Percentiles rank a stretch among this genome's conserved stretches.
These are phyloP conservation scores for Cordyceps fumosorosea DNA, from an alignment of 2,329 filamentous ascomycete species.

Conservation along the genomic window DNA sequence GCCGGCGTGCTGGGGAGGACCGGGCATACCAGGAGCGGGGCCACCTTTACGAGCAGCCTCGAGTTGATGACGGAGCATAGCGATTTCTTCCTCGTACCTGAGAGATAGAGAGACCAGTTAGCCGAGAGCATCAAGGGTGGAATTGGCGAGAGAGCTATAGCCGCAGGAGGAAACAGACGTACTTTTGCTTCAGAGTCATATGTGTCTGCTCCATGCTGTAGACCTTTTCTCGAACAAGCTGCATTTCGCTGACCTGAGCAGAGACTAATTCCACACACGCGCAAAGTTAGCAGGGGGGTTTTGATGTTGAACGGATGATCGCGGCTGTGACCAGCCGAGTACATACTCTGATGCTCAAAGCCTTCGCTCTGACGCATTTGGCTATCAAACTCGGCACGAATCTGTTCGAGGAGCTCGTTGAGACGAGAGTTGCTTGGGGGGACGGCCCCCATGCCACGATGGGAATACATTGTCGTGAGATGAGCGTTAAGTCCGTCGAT, in stretches of 20 bases:
- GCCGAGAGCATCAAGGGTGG: background rate
- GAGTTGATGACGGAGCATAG: constrained; percentile 79
- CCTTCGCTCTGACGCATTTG: constrained; percentile 75
- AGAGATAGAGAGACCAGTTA: constrained; percentile 2
- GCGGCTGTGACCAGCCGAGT: constrained; percentile 9
- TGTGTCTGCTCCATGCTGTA: constrained; percentile 89
- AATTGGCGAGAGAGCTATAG: constrained; percentile 25
- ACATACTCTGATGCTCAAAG: constrained; percentile 91
- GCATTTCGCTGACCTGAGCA: constrained; percentile 88
- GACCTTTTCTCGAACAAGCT: constrained; percentile 87
- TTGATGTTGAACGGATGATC: background rate
- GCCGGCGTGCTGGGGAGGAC: constrained; percentile 66
- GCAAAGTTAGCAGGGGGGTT: constrained; percentile 19
- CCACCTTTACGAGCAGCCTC: constrained; percentile 63
- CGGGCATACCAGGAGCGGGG: constrained; percentile 53
- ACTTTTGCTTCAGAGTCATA: constrained; percentile 87
- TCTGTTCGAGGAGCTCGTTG: constrained; percentile 84
- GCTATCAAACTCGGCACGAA: constrained; percentile 84
- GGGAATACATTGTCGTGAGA: constrained; percentile 76
- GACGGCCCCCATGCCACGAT: constrained; percentile 73
- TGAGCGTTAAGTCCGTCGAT: background rate
- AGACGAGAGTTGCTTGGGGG: constrained; percentile 60
- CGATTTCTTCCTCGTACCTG: constrained; percentile 92
- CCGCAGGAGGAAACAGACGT: constrained; percentile 16
- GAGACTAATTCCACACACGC: constrained; percentile 54